Conservation (phyloP, 495 filamentous ascomycete species). For the Aspergillus cavernicola region DNA sequence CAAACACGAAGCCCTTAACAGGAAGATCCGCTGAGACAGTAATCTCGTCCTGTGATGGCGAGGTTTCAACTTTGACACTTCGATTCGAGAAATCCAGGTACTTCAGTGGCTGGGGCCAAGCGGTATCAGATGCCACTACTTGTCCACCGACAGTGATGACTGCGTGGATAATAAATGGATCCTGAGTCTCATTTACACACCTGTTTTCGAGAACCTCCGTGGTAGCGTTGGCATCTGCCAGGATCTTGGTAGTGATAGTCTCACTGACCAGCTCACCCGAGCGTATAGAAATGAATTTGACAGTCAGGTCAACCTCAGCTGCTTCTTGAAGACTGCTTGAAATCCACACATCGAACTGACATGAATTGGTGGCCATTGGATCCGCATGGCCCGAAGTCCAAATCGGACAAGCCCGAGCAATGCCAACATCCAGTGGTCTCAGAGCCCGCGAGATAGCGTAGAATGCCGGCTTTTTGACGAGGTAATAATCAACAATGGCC, state of each 20-base stretch:
- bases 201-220: not conserved
- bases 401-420: not conserved
- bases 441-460: slow-evolving; percentile 9
- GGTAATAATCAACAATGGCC: slow-evolving; percentile 12
- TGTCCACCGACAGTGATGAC: not conserved
- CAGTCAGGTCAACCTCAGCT: not conserved
- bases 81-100: slow-evolving; percentile 5
- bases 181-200: not conserved
- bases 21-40: slow-evolving; percentile 1
- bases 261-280: not conserved
- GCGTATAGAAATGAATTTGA: slow-evolving; percentile 1
- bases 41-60: not conserved
- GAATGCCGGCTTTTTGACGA: slow-evolving; percentile 10
- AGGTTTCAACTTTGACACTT: not conserved
- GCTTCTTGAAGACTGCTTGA: slow-evolving; percentile 2
- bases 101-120: slow-evolving; percentile 14
- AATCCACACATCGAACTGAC: slow-evolving; percentile 8
- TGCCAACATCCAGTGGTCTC: slow-evolving; percentile 3
- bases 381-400: slow-evolving; percentile 12
- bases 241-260: slow-evolving; percentile 3
- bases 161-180: slow-evolving; percentile 7
- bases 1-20: slow-evolving; percentile 11
- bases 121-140: slow-evolving; percentile 3
- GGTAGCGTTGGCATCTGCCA: not conserved
- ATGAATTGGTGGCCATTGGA: not conserved